These are phyloP conservation scores for Acanthamoeba divionensis DNA, from an alignment of 208 protist species.

Conservation along the genomic window DNA sequence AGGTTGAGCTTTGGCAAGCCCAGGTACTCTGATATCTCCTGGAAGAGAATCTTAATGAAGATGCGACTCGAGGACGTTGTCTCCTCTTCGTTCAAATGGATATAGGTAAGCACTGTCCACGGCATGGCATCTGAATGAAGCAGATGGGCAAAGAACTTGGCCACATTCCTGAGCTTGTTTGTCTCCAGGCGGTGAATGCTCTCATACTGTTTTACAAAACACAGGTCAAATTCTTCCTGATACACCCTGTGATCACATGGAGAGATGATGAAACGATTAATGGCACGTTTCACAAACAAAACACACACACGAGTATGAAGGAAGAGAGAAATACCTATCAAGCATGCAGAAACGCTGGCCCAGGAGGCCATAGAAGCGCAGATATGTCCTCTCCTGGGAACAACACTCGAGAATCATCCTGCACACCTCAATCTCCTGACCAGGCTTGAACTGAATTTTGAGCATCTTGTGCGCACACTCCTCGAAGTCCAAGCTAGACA, in stretches of 20 bases:
- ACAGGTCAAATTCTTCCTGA: conserved; percentile 63
- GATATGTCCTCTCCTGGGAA: conserved; percentile 93
- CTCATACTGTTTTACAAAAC: conserved; percentile 82
- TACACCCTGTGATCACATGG: conserved; percentile 12
- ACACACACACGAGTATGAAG: conserved; percentile 54
- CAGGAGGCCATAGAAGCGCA: conserved; percentile 93
- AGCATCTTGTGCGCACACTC: conserved; percentile 98
- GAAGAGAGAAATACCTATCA: conserved; percentile 78
- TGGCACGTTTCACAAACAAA: background rate
- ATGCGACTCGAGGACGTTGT: conserved; percentile 89
- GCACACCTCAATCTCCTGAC: conserved; percentile 84
- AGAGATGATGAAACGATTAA: background rate
- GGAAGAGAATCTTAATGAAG: conserved; percentile 91
- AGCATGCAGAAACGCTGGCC: conserved; percentile 95
- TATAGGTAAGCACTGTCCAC: conserved; percentile 84
- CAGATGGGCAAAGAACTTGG: conserved; percentile 95
- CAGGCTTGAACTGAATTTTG: conserved; percentile 72
- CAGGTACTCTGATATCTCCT: conserved; percentile 78
- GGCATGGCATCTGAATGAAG: conserved; percentile 92
- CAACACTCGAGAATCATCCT: conserved; percentile 98
- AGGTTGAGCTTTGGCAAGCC: conserved; percentile 76
- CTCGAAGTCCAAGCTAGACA: conserved; percentile 94
- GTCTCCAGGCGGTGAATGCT: conserved; percentile 91
- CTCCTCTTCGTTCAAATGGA: conserved; percentile 84
- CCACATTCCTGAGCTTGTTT: conserved; percentile 96